Evolutionary conservation across 495 filamentous ascomycete genomes (phyloP).

Genomic region (Penicillium desertorum): DNA sequence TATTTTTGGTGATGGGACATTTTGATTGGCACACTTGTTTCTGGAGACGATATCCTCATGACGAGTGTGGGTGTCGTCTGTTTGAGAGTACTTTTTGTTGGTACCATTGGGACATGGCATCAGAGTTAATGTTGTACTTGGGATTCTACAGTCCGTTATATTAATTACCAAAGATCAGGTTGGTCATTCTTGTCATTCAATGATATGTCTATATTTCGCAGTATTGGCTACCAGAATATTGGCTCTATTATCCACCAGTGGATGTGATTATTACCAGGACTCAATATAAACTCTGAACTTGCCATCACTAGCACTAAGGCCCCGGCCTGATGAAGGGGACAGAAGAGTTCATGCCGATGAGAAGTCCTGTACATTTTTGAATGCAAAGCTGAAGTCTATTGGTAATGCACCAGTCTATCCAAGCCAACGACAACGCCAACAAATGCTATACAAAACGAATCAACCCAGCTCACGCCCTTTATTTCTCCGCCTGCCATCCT

Average conservation of each 20-base stretch:
- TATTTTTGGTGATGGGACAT: background rate
- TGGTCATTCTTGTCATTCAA: background rate
- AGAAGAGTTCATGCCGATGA: too few species aligned
- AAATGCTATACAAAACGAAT: too few species aligned
- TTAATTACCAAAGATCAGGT: background rate
- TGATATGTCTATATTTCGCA: background rate
- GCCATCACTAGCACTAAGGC: too few species aligned
- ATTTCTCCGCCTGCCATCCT: constrained; percentile 14
- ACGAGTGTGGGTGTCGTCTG: background rate
- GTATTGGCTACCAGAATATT: background rate
- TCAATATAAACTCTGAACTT: too few species aligned
- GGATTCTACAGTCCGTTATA: background rate
- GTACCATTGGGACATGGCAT: background rate
- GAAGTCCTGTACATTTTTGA: too few species aligned
- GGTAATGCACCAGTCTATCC: too few species aligned
- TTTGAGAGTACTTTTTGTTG: background rate
- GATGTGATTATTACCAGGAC: too few species aligned
- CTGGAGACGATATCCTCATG: background rate
- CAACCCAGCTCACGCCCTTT: background rate
- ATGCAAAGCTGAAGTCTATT: too few species aligned
- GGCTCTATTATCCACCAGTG: too few species aligned
- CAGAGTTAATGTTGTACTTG: background rate
- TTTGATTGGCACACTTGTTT: background rate
- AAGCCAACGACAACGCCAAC: too few species aligned
- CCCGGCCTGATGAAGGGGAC: too few species aligned